A percentile compares a stretch with the other conserved stretches of the same genome.
phyloP scores from a whole-genome alignment of 106 monocot genomes.

The Chionographis japonica region DNA sequence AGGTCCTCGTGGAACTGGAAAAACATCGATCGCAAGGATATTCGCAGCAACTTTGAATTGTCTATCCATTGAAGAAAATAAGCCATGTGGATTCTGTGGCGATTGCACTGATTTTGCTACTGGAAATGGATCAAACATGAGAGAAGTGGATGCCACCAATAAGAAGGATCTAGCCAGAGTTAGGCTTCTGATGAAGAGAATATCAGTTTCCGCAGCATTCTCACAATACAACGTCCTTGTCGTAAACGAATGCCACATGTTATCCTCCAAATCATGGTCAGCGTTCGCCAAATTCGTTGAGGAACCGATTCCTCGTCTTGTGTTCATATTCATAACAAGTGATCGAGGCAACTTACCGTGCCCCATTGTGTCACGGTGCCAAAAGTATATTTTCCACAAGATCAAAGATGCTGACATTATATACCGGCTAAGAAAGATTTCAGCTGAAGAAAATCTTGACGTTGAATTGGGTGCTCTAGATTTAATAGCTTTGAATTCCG shows the following conservation, averaged over 20 bases:
- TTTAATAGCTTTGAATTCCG: conserved; percentile 57
- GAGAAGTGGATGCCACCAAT: conserved; percentile 48
- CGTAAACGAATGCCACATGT: conserved; percentile 60
- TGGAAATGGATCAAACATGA: conserved; percentile 20
- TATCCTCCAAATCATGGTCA: conserved; percentile 47
- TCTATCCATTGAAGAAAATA: conserved; percentile 31
- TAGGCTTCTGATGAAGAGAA: conserved; percentile 28
- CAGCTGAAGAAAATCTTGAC: conserved; percentile 43
- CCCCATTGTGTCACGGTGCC: conserved; percentile 42
- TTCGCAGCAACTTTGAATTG: conserved; percentile 66
- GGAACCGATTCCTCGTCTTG: conserved; percentile 34
- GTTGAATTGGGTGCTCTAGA: conserved; percentile 55
- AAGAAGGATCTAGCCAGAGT: conserved; percentile 32
- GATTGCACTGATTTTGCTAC: conserved; percentile 25
- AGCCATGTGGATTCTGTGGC: conserved; percentile 53
- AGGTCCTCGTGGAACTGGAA: conserved; percentile 74
- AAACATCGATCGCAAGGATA: conserved; percentile 53
- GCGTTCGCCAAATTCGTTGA: conserved; percentile 50
- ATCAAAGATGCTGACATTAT: conserved; percentile 58
- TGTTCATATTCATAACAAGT: conserved; percentile 52
- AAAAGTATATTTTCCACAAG: conserved; percentile 51
- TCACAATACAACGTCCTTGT: conserved; percentile 40
- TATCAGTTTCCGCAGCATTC: conserved; percentile 4
- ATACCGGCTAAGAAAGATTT: conserved; percentile 27
- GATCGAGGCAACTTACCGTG: conserved; percentile 43